Percentiles rank a stretch among this genome's conserved stretches.
Conservation (phyloP, 1,284 basidiomycete species). For the Ceratobasidium sp. region DNA sequence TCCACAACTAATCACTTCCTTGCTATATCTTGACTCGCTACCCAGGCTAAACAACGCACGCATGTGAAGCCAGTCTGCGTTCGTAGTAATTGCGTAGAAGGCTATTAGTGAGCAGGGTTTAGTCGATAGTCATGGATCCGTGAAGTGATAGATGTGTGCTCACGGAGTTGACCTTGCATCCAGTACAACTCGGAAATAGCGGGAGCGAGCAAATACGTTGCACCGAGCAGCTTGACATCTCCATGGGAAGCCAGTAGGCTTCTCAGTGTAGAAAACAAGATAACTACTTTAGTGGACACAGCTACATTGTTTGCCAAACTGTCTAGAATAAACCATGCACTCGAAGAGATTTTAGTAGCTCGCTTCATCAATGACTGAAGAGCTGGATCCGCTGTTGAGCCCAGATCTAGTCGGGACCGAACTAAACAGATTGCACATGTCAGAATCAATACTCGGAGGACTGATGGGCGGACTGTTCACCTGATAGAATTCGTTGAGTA, state of each 20-base stretch:
- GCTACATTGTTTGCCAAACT: background rate
- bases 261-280: background rate
- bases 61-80: conserved; percentile 28
- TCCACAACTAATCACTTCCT: conserved; percentile 26
- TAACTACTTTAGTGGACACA: background rate
- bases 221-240: background rate
- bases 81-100: conserved; percentile 30
- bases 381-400: background rate
- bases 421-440: background rate
- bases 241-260: background rate
- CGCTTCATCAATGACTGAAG: background rate
- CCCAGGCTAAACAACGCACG: conserved; percentile 17
- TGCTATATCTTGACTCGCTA: background rate
- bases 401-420: conserved; percentile 7
- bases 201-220: background rate
- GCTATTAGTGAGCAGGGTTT: background rate
- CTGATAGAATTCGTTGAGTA: background rate
- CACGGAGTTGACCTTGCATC: background rate
- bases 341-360: background rate
- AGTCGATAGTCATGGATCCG: background rate
- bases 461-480: background rate
- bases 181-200: background rate
- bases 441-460: background rate
- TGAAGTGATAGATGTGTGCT: background rate
- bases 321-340: background rate